Evolutionary conservation across 192 early-diverging fungal species (phyloP).

Genomic region (Coemansia sp.): DNA sequence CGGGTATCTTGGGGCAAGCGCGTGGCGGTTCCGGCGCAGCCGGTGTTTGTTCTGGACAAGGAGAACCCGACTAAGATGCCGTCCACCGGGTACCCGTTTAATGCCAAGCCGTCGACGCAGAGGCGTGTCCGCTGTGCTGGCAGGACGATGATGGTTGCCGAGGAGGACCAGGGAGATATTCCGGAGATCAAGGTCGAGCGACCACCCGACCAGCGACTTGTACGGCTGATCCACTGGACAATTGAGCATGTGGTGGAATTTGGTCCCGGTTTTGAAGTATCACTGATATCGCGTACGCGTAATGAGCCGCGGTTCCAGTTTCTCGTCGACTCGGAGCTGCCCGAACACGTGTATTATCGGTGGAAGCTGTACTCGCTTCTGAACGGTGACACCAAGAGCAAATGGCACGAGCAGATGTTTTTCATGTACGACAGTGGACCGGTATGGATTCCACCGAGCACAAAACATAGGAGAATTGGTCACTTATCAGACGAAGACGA

Average conservation of each 20-base stretch:
- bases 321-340: conserved; percentile 67
- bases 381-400: conserved; percentile 73
- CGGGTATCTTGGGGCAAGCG: conserved; percentile 85
- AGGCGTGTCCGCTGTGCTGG: not conserved
- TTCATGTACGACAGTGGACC: conserved; percentile 83
- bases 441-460: conserved; percentile 78
- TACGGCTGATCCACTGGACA: conserved; percentile 78
- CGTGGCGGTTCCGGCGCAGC: conserved; percentile 68
- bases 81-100: conserved; percentile 34
- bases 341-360: conserved; percentile 86
- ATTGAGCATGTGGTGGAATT: conserved; percentile 75
- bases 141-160: not conserved
- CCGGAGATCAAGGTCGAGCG: conserved; percentile 66
- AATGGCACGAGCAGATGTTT: conserved; percentile 80
- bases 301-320: conserved; percentile 72
- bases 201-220: conserved; percentile 58
- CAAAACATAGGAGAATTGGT: conserved; percentile 27
- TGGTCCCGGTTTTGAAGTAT: conserved; percentile 75
- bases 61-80: conserved; percentile 9
- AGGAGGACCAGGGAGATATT: conserved; percentile 12
- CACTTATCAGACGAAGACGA: conserved; percentile 16
- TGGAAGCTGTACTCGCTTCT: conserved; percentile 89
- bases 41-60: conserved; percentile 57
- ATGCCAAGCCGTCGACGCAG: conserved; percentile 15
- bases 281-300: conserved; percentile 64